Percentiles rank a stretch among this genome's conserved stretches.
phyloP scores from a whole-genome alignment of 306 rosid species.

The Begonia peltatifolia region DNA sequence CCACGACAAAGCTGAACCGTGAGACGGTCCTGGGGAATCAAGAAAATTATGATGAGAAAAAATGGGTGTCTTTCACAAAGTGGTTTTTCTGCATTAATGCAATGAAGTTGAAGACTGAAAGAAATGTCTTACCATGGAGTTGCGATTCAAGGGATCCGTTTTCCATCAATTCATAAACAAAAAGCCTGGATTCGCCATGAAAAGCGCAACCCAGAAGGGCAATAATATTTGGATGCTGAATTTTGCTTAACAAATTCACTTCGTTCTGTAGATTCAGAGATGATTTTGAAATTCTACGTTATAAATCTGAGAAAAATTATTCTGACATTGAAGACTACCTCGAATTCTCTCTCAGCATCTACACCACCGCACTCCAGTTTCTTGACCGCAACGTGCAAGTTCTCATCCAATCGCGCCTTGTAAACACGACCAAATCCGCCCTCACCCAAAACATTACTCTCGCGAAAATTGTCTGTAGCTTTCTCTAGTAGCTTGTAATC shows the following conservation, averaged over 20 bases:
- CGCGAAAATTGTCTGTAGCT: conserved; percentile 44
- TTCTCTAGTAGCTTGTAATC: conserved; percentile 66
- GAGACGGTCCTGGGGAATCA: conserved; percentile 46
- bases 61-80: too few species aligned
- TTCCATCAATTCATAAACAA: conserved; percentile 74
- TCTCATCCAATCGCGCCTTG: conserved; percentile 66
- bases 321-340: conserved; percentile 22
- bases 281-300: neutral
- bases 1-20: conserved; percentile 77
- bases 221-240: conserved; percentile 71
- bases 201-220: conserved; percentile 57
- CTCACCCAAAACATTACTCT: conserved; percentile 62
- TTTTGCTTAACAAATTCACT: conserved; percentile 55
- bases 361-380: conserved; percentile 48
- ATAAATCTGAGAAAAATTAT: neutral
- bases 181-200: conserved; percentile 37
- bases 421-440: conserved; percentile 95
- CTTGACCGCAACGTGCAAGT: conserved; percentile 66
- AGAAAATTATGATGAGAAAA: neutral
- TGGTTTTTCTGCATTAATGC: too few species aligned
- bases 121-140: conserved; percentile 54
- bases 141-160: conserved; percentile 80
- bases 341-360: conserved; percentile 60
- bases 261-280: conserved; percentile 62
- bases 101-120: neutral